Evolutionary conservation across 345 rosid genomes (phyloP), one percentile per base, ranked within the genome.

Genomic region (Chamaenerion angustifolium): DNA sequence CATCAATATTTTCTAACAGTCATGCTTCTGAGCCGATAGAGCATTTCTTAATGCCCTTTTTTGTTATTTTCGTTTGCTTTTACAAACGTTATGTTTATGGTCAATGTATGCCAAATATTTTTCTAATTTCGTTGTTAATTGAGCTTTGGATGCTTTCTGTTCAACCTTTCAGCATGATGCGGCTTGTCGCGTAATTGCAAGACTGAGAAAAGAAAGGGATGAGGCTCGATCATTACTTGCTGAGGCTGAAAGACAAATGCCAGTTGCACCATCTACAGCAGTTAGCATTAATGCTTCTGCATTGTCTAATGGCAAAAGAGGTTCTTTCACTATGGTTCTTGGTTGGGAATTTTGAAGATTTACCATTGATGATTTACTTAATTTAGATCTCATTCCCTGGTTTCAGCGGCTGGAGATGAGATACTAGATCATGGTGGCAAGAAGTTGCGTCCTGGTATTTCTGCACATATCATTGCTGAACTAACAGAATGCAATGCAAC

Each of bases 101-200:
- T 31, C 27, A 31, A 8, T 31, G 10, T 31, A 31, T 31, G 37
- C 5, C 37, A 31, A 31, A 31, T 2, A 21, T 3, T 31, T 4
- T 8, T 31, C 8, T 31, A 31, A 8, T 31, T 31, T 31, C 5
- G 10, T 23, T 31, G 37, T 31, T 31, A 23, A 23, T 27, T 21
- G 10, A 3, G 2, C 16, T 27, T 15, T 35, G 18, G 4, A 8
- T 50, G 54, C 21, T 17, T 42, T 4, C 7, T 27, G 10, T n/a
- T 27, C 2, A 50, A 31, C 42, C 45, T 70, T 52, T 62, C 76
- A 92, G 98, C 98, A 80, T 68, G 98, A 92, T 77, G 95, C 96
- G 65, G 96, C 98, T 51, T 92, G 98, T 75, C 96, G 96, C 13
- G 98, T 92, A 59, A 92, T 92, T 76, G 98, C 96, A 43, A 84